These are phyloP conservation scores for Pyropia haitanensis DNA, from an alignment of 23 red algal genomes.

Conservation along the genomic window DNA sequence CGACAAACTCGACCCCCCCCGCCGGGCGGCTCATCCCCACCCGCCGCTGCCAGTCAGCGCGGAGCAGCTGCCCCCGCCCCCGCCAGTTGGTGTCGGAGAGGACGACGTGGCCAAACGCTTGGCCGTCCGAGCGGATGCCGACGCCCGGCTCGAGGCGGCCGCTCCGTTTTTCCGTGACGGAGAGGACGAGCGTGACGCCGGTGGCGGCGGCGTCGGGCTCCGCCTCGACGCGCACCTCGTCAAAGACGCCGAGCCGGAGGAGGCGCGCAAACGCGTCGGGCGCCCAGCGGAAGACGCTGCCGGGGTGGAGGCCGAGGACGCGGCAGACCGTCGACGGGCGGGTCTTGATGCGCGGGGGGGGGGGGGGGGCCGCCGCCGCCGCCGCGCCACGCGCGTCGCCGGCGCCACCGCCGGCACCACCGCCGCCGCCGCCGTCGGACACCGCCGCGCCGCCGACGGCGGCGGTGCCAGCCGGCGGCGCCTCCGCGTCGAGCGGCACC, in stretches of 20 bases:
- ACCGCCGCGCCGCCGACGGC: too few species aligned
- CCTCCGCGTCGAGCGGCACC: constrained; percentile 24
- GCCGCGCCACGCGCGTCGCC: too few species aligned
- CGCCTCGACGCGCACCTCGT: constrained; percentile 27
- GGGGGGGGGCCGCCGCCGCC: constrained; percentile 20
- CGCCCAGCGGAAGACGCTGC: constrained; percentile 36
- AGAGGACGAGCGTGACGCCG: constrained; percentile 20
- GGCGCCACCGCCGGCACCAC: too few species aligned
- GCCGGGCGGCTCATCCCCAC: constrained; percentile 19
- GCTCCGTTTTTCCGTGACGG: constrained; percentile 21
- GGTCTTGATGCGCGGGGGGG: constrained; percentile 4
- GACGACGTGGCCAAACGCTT: constrained; percentile 29
- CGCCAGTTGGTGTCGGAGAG: constrained; percentile 37
- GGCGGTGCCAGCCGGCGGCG: too few species aligned
- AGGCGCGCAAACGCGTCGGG: constrained; percentile 23
- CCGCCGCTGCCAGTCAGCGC: constrained; percentile 54
- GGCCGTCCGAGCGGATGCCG: constrained; percentile 58
- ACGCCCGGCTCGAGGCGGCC: constrained; percentile 42
- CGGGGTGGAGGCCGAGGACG: constrained; percentile 27
- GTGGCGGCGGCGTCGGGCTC: constrained; percentile 2
- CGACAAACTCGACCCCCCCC: constrained; percentile 41
- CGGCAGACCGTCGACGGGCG: constrained; percentile 14
- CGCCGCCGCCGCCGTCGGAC: too few species aligned
- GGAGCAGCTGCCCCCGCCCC: constrained; percentile 31
- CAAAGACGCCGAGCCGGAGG: constrained; percentile 53